A percentile compares a stretch with the other conserved stretches of the same genome.
Evolutionary conservation across 768 basidiomycete species (phyloP).

Genomic region (Pleurotus cornucopiae): DNA sequence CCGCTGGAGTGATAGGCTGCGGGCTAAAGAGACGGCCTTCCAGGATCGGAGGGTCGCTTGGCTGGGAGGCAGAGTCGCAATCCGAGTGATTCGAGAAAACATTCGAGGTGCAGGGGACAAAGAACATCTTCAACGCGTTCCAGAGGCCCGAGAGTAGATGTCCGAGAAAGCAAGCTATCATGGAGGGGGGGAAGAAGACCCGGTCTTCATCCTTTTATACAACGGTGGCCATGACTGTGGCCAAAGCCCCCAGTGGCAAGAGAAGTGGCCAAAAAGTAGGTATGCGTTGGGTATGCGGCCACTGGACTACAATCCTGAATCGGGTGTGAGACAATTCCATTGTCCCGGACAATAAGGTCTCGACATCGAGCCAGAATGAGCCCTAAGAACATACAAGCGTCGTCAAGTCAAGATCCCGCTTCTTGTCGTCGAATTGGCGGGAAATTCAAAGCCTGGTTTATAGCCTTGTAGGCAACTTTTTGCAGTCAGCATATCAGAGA

Average conservation of each 20-base stretch:
- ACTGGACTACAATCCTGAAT: neutral
- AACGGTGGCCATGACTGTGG: neutral
- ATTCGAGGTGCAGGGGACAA: neutral
- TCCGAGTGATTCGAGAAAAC: neutral
- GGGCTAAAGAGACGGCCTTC: neutral
- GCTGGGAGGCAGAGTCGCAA: no score
- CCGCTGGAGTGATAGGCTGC: neutral
- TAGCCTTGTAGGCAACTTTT: slow-evolving; percentile 27
- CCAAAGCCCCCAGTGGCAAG: neutral
- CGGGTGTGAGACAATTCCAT: neutral
- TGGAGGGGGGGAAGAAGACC: neutral
- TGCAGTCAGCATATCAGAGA: slow-evolving; percentile 21
- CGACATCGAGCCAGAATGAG: slow-evolving; percentile 11
- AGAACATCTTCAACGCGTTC: neutral
- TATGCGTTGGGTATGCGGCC: neutral
- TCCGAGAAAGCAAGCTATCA: neutral
- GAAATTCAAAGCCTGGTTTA: slow-evolving; percentile 18
- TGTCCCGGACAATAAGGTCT: neutral
- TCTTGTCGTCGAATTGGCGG: slow-evolving; percentile 26
- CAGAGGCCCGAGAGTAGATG: neutral
- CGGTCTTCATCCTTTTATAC: neutral
- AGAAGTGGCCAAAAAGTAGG: neutral
- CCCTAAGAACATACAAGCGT: slow-evolving; percentile 33
- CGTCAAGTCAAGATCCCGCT: slow-evolving; percentile 27
- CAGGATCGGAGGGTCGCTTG: neutral